Conservation (phyloP, 2,329 filamentous ascomycete species). For the Calonectria honghensis region DNA sequence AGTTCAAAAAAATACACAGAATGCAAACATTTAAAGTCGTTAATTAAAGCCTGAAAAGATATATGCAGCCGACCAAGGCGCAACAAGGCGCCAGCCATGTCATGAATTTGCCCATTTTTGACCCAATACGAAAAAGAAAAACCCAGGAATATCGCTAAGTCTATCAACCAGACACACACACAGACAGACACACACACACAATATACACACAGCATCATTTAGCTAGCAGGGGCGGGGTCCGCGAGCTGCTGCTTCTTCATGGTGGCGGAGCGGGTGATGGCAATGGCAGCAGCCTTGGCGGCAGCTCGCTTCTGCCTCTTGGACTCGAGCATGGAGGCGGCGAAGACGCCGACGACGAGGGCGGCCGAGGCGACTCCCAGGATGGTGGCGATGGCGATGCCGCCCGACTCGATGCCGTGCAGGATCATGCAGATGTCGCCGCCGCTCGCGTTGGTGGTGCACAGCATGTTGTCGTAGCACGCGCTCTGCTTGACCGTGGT, state of each 20-base stretch:
- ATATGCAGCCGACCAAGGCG: not conserved
- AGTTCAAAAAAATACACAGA: not conserved
- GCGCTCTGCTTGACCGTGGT: slow-evolving; percentile 10
- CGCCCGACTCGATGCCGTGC: slow-evolving; percentile 7
- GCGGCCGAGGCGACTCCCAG: not conserved
- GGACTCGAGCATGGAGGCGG: slow-evolving; percentile 18
- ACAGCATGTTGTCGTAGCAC: slow-evolving; percentile 22
- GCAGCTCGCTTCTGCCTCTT: slow-evolving; percentile 21
- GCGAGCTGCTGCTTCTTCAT: slow-evolving; percentile 15
- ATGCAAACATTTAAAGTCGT: not conserved
- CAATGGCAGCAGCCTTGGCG: slow-evolving; percentile 15
- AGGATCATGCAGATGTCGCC: slow-evolving; percentile 22
- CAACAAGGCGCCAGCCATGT: slow-evolving; percentile 8
- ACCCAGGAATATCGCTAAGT: slow-evolving; percentile 18
- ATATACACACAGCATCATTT: not conserved
- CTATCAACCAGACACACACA: slow-evolving; percentile 7
- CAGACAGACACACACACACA: not conserved
- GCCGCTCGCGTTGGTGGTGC: slow-evolving; percentile 6
- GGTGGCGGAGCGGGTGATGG: slow-evolving; percentile 9
- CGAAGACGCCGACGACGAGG: not conserved
- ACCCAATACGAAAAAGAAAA: not conserved
- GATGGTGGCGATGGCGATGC: slow-evolving; percentile 11
- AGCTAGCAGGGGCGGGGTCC: not conserved
- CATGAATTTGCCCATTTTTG: slow-evolving; percentile 23
- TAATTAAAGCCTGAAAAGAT: slow-evolving; percentile 1